Base-by-base conservation (phyloP, 352 stramenopile genomes). In the Phytophthora gonapodyides region DNA sequence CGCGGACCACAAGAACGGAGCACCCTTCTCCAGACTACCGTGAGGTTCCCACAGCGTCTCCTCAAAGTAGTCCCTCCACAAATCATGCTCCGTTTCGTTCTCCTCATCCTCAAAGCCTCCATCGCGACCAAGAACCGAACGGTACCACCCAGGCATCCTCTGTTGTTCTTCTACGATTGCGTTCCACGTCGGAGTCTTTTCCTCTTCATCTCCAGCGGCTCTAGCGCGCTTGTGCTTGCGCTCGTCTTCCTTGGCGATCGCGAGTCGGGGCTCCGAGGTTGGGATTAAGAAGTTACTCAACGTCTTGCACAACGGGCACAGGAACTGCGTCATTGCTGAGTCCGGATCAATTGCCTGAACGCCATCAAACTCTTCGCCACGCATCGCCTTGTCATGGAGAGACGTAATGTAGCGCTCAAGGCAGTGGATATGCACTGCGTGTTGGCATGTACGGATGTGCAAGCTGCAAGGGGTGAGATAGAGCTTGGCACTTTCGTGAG, bases 221-320 rank as follows among this genome's bases (percentile, higher is more conserved):
- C 33, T 31, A 41, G 55, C 50, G 5, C 49, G 50, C 16, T 68
- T 77, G 7, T 67, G 44, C 17, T 75, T 55, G 11, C 35, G 42
- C 21, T 67, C 45, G 19, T 79, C 51, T 16, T 54, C 57, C 21
- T 69, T 67, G 7, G 19, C 45, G 8, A 58, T 67, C 19, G 64
- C 69, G 41, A 61, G 47, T 21, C 67, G 65, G 5, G 82, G 80
- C 45, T 89, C 78, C 7, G 80, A 82, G 7, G 82, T 88, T 21
- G 91, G 91, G 30, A 98, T 82, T 27, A 98, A 67, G 42, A 97
- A 93, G 59, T 98, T 98, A 62, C 87, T 94, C 30, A 98, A 57
- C 7, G 78, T 95, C 73, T 98, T 98, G 69, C 92, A 98, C 46
- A 98, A 55, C 8, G 92, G 92, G 54, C 92, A 98, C 43, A 98